Conservation (phyloP, 108 stramenopile genomes). For the Craspedostauros australis region DNA sequence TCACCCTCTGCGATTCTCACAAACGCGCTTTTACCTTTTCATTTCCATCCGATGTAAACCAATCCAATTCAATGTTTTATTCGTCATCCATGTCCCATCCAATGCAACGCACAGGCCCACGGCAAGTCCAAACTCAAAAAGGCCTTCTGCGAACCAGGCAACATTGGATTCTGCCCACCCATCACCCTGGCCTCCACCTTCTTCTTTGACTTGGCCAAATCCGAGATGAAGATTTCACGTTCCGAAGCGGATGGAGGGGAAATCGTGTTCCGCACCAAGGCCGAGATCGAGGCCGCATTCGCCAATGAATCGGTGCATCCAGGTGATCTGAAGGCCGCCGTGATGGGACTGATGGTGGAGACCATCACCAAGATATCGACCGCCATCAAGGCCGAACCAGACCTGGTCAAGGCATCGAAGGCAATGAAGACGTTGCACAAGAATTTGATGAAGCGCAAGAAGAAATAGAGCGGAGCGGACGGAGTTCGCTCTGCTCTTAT, state of each 20-base stretch:
- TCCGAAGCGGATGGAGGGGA: conserved; percentile 85
- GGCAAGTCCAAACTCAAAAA: conserved; percentile 97
- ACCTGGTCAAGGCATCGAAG: conserved; percentile 78
- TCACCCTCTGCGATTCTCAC: no score
- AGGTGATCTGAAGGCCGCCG: conserved; percentile 89
- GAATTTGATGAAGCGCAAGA: conserved; percentile 73
- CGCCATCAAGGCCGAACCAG: conserved; percentile 76
- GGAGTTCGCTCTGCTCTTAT: no score
- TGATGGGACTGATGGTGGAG: conserved; percentile 67
- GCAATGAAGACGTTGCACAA: conserved; percentile 79
- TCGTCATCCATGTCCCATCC: no score
- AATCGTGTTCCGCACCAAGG: conserved; percentile 63
- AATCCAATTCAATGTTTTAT: no score
- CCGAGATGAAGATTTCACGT: conserved; percentile 53
- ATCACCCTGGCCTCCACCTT: conserved; percentile 67
- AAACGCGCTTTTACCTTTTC: no score
- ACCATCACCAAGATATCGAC: conserved; percentile 81
- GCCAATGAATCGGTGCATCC: conserved; percentile 85
- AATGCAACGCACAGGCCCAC: no score
- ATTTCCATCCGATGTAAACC: no score
- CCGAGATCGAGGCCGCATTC: conserved; percentile 78
- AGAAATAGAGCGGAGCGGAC: conserved; percentile 23
- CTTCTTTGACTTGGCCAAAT: conserved; percentile 30
- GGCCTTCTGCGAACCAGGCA: conserved; percentile 96
- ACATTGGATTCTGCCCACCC: conserved; percentile 82